Conservation (phyloP, 2,329 filamentous ascomycete genomes). For the Colletotrichum abscissum region DNA sequence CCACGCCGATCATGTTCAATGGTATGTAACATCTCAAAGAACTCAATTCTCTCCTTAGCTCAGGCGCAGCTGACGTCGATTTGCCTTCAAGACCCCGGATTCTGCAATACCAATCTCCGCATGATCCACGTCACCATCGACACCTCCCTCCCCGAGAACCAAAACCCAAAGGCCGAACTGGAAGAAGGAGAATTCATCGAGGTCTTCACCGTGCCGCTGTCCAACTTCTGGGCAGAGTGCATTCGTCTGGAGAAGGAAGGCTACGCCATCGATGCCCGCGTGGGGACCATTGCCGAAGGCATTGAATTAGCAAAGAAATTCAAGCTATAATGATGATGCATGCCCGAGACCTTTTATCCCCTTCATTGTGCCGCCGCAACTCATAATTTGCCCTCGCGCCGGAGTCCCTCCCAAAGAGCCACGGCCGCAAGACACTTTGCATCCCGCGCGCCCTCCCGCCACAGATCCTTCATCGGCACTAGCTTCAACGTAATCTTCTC, state of each 20-base stretch:
- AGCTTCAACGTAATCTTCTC: slow-evolving; percentile 73
- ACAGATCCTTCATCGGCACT: slow-evolving; percentile 66
- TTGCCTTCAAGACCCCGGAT: slow-evolving; percentile 63
- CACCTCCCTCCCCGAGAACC: slow-evolving; percentile 75
- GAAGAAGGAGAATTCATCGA: slow-evolving; percentile 89
- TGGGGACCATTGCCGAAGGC: slow-evolving; percentile 82
- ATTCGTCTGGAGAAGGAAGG: slow-evolving; percentile 75
- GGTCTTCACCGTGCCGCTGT: slow-evolving; percentile 76
- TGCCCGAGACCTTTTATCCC: not conserved
- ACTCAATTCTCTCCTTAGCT: no score
- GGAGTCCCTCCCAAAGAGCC: slow-evolving; percentile 68
- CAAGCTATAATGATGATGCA: slow-evolving; percentile 47
- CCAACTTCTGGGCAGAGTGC: slow-evolving; percentile 73
- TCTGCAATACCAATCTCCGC: slow-evolving; percentile 74
- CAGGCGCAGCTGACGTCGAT: not conserved
- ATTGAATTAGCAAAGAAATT: slow-evolving; percentile 76
- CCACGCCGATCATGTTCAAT: slow-evolving; percentile 75
- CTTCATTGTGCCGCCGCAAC: no score
- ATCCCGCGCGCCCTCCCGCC: slow-evolving; percentile 68
- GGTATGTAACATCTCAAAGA: slow-evolving; percentile 46
- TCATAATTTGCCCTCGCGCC: slow-evolving; percentile 57
- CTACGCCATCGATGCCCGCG: slow-evolving; percentile 82
- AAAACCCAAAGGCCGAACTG: slow-evolving; percentile 74
- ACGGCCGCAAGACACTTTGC: slow-evolving; percentile 69
- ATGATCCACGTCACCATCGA: slow-evolving; percentile 82